Base-by-base conservation (phyloP, 2,329 filamentous ascomycete genomes). In the Ascochyta lentis region DNA sequence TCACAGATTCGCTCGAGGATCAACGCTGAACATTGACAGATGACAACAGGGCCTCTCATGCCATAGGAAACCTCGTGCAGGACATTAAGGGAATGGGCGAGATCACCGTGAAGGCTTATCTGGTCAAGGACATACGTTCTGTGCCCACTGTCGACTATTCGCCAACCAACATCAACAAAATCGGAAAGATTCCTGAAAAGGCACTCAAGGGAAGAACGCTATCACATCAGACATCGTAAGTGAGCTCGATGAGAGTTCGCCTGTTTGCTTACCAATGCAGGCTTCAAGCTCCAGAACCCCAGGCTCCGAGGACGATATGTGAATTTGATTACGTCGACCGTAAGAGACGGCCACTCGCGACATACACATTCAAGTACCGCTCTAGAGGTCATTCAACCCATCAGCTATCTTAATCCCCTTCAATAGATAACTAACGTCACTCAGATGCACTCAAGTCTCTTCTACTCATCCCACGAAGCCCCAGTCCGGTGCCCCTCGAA, bases 381-480 rank as follows among this genome's bases (percentile, higher is more conserved):
- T 67, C 65, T 0, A 58, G 39, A 58, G 53, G 65, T 67, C 12
- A 29, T 13, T 13, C 5, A 6, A 4, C 12, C 12, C 10, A 13
- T 4, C 29, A 10, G 12, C 4, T 5, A 31, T 4, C 1, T 15
- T 6, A 2, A 1, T 10, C 12, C 16, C 1, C 40, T 54, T 3
- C 13, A 6, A 4, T 1, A 1, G 9, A 9, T 23, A 27, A 24
- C 43, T 49, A 39, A 59, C 27, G 6, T 27, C 1, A 3, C 3
- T 7, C 16, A 69, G 66, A 51, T 35, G 64, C 64, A 1, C 61
- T 78, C 0, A 66, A 76, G 52, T 60, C 67, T 1, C 64, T 77
- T 3, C 38, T 67, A 4, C 58, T 78, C 31, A 67, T 78, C 15
- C 67, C 65, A 3, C 64, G 68, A 10, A 65, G 51, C 1, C 70